Evolutionary conservation across 1,284 basidiomycete species (phyloP).

Genomic region (Melampsora occidentalis): DNA sequence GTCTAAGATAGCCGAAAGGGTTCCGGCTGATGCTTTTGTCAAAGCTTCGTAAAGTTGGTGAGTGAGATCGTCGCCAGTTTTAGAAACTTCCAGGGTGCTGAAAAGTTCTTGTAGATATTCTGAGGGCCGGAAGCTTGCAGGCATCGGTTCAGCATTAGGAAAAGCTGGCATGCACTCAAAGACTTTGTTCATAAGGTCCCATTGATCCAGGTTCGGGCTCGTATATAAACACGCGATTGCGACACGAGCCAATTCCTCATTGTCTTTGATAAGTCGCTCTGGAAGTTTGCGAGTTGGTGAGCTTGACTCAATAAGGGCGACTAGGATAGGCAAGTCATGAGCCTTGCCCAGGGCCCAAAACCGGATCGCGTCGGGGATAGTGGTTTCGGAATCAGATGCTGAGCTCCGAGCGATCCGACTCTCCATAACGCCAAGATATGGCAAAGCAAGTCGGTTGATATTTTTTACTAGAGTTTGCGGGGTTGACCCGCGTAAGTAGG

Average conservation of each 20-base stretch:
- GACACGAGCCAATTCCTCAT: constrained; percentile 76
- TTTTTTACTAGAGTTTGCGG: constrained; percentile 66
- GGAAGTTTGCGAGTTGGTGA: constrained; percentile 73
- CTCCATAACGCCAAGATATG: constrained; percentile 85
- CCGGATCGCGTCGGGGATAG: constrained; percentile 58
- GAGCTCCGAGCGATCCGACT: constrained; percentile 75
- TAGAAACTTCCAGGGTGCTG: constrained; percentile 7
- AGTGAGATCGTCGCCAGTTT: background rate
- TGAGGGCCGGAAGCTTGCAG: constrained; percentile 1
- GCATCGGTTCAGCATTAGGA: constrained; percentile 33
- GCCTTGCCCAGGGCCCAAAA: constrained; percentile 73
- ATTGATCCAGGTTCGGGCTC: constrained; percentile 66
- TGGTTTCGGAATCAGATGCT: constrained; percentile 64
- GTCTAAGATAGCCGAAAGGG: constrained; percentile 77
- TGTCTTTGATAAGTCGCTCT: constrained; percentile 71
- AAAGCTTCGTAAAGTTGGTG: constrained; percentile 60
- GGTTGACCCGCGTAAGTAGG: constrained; percentile 71
- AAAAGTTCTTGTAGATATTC: constrained; percentile 28
- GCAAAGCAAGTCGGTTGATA: constrained; percentile 73
- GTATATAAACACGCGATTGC: constrained; percentile 88
- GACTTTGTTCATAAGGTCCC: constrained; percentile 78
- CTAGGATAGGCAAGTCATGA: constrained; percentile 65
- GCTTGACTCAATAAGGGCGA: constrained; percentile 77
- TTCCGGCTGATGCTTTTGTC: constrained; percentile 68
- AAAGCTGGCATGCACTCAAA: constrained; percentile 90